These are phyloP conservation scores for Pouteria campechiana DNA, from an alignment of 179 eudicot species.

Conservation along the genomic window DNA sequence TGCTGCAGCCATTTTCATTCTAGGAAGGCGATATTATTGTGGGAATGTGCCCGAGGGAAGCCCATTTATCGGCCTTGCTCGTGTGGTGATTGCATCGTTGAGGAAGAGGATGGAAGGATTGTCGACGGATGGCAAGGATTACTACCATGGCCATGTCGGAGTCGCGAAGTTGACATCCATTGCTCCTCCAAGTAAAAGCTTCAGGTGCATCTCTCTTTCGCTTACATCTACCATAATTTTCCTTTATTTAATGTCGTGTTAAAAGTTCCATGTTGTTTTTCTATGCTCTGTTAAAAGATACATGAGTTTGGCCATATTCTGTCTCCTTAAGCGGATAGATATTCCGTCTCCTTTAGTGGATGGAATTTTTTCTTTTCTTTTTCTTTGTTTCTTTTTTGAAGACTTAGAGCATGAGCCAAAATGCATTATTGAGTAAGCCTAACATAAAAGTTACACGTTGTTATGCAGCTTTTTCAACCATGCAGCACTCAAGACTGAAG, in stretches of 20 bases:
- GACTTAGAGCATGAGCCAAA: too few species aligned
- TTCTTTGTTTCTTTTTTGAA: too few species aligned
- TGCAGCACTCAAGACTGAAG: slow-evolving; percentile 19
- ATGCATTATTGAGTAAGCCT: too few species aligned
- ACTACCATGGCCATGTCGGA: slow-evolving; percentile 14
- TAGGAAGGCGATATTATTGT: slow-evolving; percentile 21
- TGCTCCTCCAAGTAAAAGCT: slow-evolving; percentile 11
- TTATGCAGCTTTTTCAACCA: slow-evolving; percentile 24
- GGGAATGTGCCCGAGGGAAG: slow-evolving; percentile 31
- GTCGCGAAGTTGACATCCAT: slow-evolving; percentile 4
- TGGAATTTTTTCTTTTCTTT: too few species aligned
- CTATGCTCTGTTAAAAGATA: too few species aligned
- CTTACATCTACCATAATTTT: neutral
- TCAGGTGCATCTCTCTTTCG: slow-evolving; percentile 11
- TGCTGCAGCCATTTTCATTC: slow-evolving; percentile 24
- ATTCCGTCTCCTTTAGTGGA: too few species aligned
- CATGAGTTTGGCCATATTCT: too few species aligned
- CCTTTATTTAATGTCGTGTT: too few species aligned
- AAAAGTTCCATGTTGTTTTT: too few species aligned
- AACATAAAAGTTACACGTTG: too few species aligned
- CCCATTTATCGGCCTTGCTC: slow-evolving; percentile 32
- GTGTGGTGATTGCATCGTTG: slow-evolving; percentile 34
- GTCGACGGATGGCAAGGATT: neutral
- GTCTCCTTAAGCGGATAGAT: too few species aligned
- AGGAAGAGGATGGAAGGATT: slow-evolving; percentile 10